Conservation (phyloP, 345 rosid species). For the Corchorus capsularis region DNA sequence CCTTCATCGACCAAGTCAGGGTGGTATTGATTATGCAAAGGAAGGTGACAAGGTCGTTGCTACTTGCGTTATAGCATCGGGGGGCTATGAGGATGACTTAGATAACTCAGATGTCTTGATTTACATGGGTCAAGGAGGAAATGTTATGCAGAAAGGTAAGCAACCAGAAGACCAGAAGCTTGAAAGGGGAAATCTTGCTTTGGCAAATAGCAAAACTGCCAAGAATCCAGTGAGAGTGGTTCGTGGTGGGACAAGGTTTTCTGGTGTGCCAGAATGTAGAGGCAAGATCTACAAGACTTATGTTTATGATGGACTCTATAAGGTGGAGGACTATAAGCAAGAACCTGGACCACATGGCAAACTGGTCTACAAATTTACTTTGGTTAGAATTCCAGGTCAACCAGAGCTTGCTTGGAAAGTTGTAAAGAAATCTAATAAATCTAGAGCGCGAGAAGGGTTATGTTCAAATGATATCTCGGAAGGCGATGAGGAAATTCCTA, state of each 20-base stretch:
- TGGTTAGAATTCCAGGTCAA: constrained; percentile 67
- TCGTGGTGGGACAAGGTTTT: constrained; percentile 58
- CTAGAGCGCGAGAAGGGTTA: constrained; percentile 55
- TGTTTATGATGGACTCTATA: constrained; percentile 74
- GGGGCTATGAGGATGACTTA: constrained; percentile 64
- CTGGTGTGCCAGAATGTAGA: constrained; percentile 41
- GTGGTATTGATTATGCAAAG: constrained; percentile 71
- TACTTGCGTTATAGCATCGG: constrained; percentile 74
- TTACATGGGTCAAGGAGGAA: constrained; percentile 89
- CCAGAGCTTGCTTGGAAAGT: constrained; percentile 85
- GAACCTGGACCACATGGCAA: constrained; percentile 70
- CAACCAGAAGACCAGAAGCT: constrained; percentile 77
- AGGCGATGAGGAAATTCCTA: constrained; percentile 67
- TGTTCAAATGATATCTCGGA: constrained; percentile 62
- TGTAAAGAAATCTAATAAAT: constrained; percentile 58
- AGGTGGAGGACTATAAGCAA: constrained; percentile 57
- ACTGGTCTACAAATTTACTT: constrained; percentile 62
- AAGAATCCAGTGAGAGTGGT: constrained; percentile 71
- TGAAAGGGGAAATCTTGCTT: constrained; percentile 71
- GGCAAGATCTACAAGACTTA: constrained; percentile 33
- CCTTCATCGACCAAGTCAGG: constrained; percentile 65
- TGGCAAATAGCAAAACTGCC: constrained; percentile 51
- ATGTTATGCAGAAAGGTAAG: constrained; percentile 50
- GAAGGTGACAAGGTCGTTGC: constrained; percentile 39
- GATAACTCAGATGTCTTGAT: constrained; percentile 58